Evolutionary conservation across 169 alveolate species (phyloP).

Genomic region (Eimeria necatrix): DNA sequence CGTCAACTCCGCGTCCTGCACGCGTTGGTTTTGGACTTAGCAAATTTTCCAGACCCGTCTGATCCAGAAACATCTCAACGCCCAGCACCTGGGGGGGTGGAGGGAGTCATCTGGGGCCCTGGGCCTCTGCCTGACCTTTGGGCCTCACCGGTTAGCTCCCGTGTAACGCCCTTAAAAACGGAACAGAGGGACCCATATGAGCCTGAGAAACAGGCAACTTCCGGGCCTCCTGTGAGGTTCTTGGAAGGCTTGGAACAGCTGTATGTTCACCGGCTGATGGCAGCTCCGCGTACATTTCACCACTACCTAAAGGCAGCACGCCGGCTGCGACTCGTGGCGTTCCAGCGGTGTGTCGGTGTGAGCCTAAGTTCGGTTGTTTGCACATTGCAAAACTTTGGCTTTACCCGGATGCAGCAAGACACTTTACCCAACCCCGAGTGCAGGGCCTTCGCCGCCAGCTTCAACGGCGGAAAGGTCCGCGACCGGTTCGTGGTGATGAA

Average conservation of each 20-base stretch:
- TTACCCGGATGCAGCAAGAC: background rate
- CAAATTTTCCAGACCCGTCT: background rate
- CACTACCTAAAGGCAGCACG: background rate
- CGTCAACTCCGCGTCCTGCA: background rate
- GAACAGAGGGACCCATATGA: too few species aligned
- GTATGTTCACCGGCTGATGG: constrained; percentile 28
- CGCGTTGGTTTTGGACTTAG: background rate
- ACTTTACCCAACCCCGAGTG: background rate
- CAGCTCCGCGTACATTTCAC: background rate
- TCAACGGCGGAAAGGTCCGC: background rate
- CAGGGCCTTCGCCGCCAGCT: background rate
- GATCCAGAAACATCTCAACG: background rate
- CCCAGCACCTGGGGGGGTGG: too few species aligned
- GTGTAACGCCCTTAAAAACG: too few species aligned
- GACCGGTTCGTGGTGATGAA: background rate
- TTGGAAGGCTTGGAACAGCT: background rate
- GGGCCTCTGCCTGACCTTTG: too few species aligned
- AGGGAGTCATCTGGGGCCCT: too few species aligned
- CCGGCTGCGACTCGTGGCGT: background rate
- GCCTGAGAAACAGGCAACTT: too few species aligned
- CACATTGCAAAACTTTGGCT: background rate
- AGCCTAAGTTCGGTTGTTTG: background rate
- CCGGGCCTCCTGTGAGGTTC: background rate
- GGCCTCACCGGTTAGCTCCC: too few species aligned
- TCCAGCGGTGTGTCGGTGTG: background rate